phyloP scores from a whole-genome alignment of 805 yeast genomes.

The Yamadazyma endophytica region DNA sequence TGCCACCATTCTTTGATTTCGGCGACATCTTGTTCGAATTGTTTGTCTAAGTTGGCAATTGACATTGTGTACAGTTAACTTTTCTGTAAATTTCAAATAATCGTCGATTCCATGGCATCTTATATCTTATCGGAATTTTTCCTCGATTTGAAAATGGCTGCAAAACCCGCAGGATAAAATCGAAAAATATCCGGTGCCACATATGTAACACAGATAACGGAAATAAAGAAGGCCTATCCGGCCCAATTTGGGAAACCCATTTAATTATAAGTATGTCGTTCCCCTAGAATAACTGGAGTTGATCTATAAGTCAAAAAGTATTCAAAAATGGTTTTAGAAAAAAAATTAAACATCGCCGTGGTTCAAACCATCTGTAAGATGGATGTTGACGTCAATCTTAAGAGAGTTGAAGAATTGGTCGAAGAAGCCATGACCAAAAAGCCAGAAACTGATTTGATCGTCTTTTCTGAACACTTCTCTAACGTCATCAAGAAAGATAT shows the following conservation, averaged over 20 bases:
- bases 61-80: not conserved
- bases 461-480: constrained; percentile 9
- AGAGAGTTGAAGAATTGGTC: constrained; percentile 9
- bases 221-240: too few relatives aligned
- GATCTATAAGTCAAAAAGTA: not conserved
- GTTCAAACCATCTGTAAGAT: constrained; percentile 6
- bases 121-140: constrained; percentile 1
- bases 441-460: constrained; percentile 9
- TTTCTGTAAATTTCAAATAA: constrained; percentile 1
- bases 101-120: not conserved
- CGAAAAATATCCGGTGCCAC: too few relatives aligned
- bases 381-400: constrained; percentile 6
- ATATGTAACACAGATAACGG: too few relatives aligned
- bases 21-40: constrained; percentile 13
- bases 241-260: too few relatives aligned
- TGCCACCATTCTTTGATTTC: constrained; percentile 10
- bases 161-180: too few relatives aligned
- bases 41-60: too few relatives aligned
- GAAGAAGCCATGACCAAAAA: constrained; percentile 5
- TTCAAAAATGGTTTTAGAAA: constrained; percentile 4
- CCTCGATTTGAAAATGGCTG: not conserved
- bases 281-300: not conserved
- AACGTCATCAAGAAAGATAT: constrained; percentile 3
- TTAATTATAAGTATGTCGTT: not conserved
- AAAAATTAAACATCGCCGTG: constrained; percentile 6